A percentile compares a stretch with the other conserved stretches of the same genome.
These are phyloP conservation scores for Stachybotrys echinatus DNA, from an alignment of 2,329 filamentous ascomycete genomes.

Conservation along the genomic window DNA sequence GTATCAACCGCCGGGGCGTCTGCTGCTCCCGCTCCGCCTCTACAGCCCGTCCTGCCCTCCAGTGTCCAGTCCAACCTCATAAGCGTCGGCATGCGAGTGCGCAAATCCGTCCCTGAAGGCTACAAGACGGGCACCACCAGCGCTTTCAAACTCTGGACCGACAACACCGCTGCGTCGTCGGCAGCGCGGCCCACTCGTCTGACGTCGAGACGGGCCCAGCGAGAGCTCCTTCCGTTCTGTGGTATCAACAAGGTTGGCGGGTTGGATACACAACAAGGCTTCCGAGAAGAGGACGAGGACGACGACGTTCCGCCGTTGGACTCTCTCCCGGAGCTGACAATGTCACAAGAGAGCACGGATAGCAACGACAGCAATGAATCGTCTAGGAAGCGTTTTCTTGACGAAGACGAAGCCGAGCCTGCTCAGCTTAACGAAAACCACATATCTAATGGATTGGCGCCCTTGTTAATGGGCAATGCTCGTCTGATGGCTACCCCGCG, in stretches of 20 bases:
- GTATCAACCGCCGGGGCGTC: constrained; percentile 30
- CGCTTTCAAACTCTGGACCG: constrained; percentile 47
- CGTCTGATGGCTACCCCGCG: constrained; percentile 45
- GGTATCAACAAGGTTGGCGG: constrained; percentile 74
- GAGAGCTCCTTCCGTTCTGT: constrained; percentile 75
- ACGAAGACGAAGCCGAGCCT: constrained; percentile 31
- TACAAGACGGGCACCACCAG: constrained; percentile 68
- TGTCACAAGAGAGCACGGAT: constrained; percentile 49
- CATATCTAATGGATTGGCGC: constrained; percentile 32
- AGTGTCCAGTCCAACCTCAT: constrained; percentile 77
- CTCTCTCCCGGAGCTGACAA: constrained; percentile 42
- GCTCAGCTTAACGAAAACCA: constrained; percentile 31
- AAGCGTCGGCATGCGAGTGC: constrained; percentile 87
- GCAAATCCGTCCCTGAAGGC: constrained; percentile 88
- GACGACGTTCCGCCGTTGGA: constrained; percentile 28
- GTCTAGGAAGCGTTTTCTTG: constrained; percentile 43
- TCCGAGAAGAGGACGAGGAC: constrained; percentile 10
- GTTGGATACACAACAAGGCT: constrained; percentile 52
- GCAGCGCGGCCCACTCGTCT: constrained; percentile 2
- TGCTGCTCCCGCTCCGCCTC: constrained; percentile 17
- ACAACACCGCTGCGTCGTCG: constrained; percentile 14
- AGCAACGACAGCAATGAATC: constrained; percentile 22
- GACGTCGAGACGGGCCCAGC: constrained; percentile 24
- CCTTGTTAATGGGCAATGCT: constrained; percentile 29
- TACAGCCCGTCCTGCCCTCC: constrained; percentile 51